Base-by-base conservation (phyloP, 176 grass and related monocot species). In the Dendrocalamus sinicus region DNA sequence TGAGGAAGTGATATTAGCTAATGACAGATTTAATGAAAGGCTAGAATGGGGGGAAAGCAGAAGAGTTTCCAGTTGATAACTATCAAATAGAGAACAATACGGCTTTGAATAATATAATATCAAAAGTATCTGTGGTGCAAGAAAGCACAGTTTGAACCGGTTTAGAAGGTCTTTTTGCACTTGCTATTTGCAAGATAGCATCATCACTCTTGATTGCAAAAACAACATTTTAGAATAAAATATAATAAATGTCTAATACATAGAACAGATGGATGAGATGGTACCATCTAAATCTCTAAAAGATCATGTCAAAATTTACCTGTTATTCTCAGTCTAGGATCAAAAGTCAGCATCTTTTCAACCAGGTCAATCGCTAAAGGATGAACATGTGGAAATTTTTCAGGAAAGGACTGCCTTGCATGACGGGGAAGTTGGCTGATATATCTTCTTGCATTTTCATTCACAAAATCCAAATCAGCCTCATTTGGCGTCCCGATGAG, bases 381-480 rank as follows among this genome's bases (percentile, higher is more conserved):
- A 75, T 96, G 97, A 79, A 99, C 94, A 77, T 96, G 94, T 35
- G 97, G 92, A 82, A 99, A 99, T 65, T 99, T 99, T 89, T 99
- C 84, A 61, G 83, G 85, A 0, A 99, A 88, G 17, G 97, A 96
- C 77, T 99, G 94, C 6, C 88, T 91, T 52, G 97, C 75, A 85
- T 99, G 83, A 44, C 79, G 82, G 24, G 97, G 92, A 78, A 96
- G 89, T 77, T 99, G 97, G 26, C 79, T 72, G 72, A 99, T 92
- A 84, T 96, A 99, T 92, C 82, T 99, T 95, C 97, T 96, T 39
- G 97, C 97, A 81, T 94, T 99, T 89, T 99, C 97, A 79, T 94
- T 99, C 51, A 99, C 94, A 85, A 94, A 99, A 80, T 92, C 92
- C 55, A 99, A 72, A 88, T 99, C 94, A 45, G 71, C 67, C 48